phyloP scores from a whole-genome alignment of 2,329 filamentous ascomycete species.

The Xylaria sp. region DNA sequence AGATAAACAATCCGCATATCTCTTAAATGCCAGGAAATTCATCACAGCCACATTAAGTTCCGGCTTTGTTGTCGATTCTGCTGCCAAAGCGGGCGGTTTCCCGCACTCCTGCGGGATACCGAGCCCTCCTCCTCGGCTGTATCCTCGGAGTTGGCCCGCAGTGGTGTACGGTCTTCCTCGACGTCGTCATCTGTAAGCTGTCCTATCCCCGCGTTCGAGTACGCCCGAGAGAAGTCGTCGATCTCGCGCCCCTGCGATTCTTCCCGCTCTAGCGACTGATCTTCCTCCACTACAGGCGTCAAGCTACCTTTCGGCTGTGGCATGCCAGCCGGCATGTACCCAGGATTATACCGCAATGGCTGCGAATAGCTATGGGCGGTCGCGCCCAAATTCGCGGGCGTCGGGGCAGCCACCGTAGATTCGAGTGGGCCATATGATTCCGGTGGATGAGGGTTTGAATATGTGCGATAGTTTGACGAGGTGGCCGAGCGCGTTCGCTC shows the following conservation, averaged over 20 bases:
- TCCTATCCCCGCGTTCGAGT: conserved; percentile 56
- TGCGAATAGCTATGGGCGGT: conserved; percentile 35
- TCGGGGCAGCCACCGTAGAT: conserved; percentile 21
- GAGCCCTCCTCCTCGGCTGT: conserved; percentile 27
- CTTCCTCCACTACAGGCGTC: conserved; percentile 46
- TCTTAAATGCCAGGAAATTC: background rate
- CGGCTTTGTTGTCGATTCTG: conserved; percentile 62
- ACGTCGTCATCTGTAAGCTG: conserved; percentile 33
- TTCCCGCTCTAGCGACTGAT: conserved; percentile 48
- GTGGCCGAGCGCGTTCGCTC: conserved; percentile 17
- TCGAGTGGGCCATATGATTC: conserved; percentile 35
- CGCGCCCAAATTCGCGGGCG: conserved; percentile 24
- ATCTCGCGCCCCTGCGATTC: conserved; percentile 57
- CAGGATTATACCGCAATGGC: conserved; percentile 44
- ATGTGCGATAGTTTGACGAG: conserved; percentile 27
- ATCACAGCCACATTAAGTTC: conserved; percentile 61
- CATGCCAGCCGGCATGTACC: conserved; percentile 39
- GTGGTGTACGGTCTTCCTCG: conserved; percentile 54
- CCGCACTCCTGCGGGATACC: conserved; percentile 45
- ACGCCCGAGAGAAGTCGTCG: conserved; percentile 59
- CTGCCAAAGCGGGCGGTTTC: conserved; percentile 63
- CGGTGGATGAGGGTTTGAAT: conserved; percentile 28
- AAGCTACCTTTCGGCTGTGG: conserved; percentile 42
- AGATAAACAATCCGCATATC: background rate
- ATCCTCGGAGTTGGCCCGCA: conserved; percentile 32